phyloP scores from a whole-genome alignment of 257 asterid genomes.

The Scutellaria minor region DNA sequence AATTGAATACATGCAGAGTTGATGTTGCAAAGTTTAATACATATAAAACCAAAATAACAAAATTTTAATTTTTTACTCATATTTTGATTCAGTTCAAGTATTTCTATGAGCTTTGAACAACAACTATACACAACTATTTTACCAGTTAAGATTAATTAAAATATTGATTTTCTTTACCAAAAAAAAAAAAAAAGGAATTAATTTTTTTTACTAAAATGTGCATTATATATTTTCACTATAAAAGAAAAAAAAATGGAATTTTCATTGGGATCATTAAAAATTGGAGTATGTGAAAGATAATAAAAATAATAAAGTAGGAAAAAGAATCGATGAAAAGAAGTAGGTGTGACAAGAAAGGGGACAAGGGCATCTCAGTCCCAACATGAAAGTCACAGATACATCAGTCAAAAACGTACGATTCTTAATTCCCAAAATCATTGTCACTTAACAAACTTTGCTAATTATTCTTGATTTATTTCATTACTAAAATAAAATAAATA shows the following conservation, averaged over 20 bases:
- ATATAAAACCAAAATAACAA: no score
- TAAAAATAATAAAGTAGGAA: background rate
- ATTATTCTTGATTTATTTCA: background rate
- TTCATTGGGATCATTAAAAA: constrained; percentile 23
- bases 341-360: constrained; percentile 43
- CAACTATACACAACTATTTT: no score
- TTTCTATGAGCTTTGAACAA: no score
- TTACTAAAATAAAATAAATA: background rate
- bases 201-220: background rate
- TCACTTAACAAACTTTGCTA: constrained; percentile 25
- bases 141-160: no score
- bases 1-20: no score
- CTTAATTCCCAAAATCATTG: constrained; percentile 34
- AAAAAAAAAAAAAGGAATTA: no score
- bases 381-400: constrained; percentile 39
- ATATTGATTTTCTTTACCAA: no score
- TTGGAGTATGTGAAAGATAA: constrained; percentile 22
- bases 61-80: no score
- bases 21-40: no score
- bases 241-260: background rate
- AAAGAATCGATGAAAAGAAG: constrained; percentile 22
- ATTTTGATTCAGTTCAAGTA: no score
- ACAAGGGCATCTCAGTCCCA: constrained; percentile 39
- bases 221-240: background rate
- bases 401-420: constrained; percentile 41